Conservation (phyloP, 179 eudicot genomes). For the Drosera spatulata region DNA sequence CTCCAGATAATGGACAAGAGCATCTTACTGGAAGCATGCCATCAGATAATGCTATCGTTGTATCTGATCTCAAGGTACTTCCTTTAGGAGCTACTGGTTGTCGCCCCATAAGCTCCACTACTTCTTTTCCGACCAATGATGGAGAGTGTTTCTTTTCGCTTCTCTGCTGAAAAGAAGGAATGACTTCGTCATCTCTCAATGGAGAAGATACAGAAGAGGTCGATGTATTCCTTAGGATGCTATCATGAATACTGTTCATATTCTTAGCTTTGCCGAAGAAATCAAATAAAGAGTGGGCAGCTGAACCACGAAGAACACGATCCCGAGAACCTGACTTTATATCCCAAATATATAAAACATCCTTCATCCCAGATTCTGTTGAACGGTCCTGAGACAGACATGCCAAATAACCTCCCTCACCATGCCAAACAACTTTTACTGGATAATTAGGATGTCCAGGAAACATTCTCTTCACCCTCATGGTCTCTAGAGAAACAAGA, state of each 20-base stretch:
- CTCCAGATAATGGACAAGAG: conserved; percentile 73
- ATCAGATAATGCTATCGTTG: conserved; percentile 11
- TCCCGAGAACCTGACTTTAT: conserved; percentile 91
- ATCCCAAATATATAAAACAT: conserved; percentile 87
- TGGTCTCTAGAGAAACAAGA: conserved; percentile 79
- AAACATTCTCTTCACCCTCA: conserved; percentile 88
- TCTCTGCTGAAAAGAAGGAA: conserved; percentile 24
- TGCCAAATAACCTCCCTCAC: conserved; percentile 72
- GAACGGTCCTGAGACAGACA: conserved; percentile 60
- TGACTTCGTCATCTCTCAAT: conserved; percentile 35
- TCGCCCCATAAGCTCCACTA: conserved; percentile 12
- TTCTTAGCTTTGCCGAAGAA: conserved; percentile 45
- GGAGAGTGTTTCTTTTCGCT: conserved; percentile 16
- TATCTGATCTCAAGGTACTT: conserved; percentile 14
- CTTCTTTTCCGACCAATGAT: conserved; percentile 20
- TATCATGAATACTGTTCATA: conserved; percentile 17
- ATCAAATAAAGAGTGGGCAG: conserved; percentile 91
- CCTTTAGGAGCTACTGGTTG: conserved; percentile 19
- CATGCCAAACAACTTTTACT: conserved; percentile 81
- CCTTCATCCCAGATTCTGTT: conserved; percentile 45
- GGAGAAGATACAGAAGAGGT: conserved; percentile 53
- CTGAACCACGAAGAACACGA: conserved; percentile 81
- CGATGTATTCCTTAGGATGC: conserved; percentile 53
- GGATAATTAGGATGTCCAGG: conserved; percentile 84
- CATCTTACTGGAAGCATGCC: conserved; percentile 52